Evolutionary conservation across 2,329 filamentous ascomycete genomes (phyloP), one percentile per base, ranked within the genome.

Genomic region (Xylaria sp.): DNA sequence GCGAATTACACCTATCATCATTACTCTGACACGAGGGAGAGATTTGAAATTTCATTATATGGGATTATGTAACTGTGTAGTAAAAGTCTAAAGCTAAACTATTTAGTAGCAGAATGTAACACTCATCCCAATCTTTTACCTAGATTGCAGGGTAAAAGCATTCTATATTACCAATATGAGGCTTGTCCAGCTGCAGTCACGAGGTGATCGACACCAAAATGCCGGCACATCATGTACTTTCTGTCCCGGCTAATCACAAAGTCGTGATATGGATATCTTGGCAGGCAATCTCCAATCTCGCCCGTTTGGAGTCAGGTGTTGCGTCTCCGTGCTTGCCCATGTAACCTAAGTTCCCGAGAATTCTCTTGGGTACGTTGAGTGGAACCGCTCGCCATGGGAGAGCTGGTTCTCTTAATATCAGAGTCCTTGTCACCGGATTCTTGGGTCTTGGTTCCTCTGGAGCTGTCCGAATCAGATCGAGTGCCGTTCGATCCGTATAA

Each of bases 221-320:
- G 71, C 74, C 73, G 70, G 65, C 46, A 31, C 48, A 65, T 58
- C 70, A 67, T 65, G 40, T 70, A 17, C 59, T 61, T 36, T 63
- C 66, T 49, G 68, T 74, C 40, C 60, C 73, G 75, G 75, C 72
- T 76, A 76, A 76, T 76, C 67, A 70, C 65, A 56, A 70, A 23
- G 67, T 69, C 60, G 13, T 58, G 54, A 64, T 62, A 65, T 60
- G 42, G 57, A 68, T 53, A 66, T 54, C 68, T 63, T 67, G 51
- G 65, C 67, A 40, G 31, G 20, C 48, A 51, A 64, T 61, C n/a
- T 61, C 60, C 46, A 68, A 67, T 70, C 40, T 69, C 63, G 56
- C 61, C 23, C 59, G 48, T 65, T 70, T 67, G 63, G 65, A 65
- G 62, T 63, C 65, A 71, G 57, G 56, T 63, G 36, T 60, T 58